Evolutionary conservation across 805 yeast species (phyloP).

Genomic region (Pichia cabralensis): DNA sequence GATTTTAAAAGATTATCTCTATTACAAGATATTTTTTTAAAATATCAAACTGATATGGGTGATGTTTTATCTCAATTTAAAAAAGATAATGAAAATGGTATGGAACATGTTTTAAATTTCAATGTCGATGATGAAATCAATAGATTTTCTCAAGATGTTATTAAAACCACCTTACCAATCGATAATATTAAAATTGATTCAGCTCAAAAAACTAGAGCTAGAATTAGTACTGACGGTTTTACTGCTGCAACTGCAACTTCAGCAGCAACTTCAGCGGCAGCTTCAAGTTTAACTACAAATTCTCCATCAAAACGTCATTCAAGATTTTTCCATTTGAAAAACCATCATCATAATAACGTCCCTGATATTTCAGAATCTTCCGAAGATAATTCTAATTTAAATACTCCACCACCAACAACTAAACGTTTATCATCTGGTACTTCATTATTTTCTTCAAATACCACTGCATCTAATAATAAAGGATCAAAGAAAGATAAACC

Average conservation of each 20-base stretch:
- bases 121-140: constrained; percentile 51
- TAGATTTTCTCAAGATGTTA: constrained; percentile 38
- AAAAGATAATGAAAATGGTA: constrained; percentile 48
- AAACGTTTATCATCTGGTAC: constrained; percentile 10
- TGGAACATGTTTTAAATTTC: constrained; percentile 56
- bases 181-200: constrained; percentile 14
- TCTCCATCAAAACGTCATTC: constrained; percentile 8
- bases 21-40: constrained; percentile 56
- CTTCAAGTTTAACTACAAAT: constrained; percentile 11
- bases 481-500: constrained; percentile 24
- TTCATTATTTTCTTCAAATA: constrained; percentile 9
- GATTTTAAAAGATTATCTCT: constrained; percentile 54
- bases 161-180: constrained; percentile 20
- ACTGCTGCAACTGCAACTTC: constrained; percentile 13
- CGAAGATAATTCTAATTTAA: not conserved
- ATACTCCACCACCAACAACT: too few relatives aligned
- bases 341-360: constrained; percentile 3
- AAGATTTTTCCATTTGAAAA: constrained; percentile 8
- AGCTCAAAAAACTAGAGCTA: constrained; percentile 9
- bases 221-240: constrained; percentile 12
- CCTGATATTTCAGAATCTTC: not conserved
- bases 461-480: constrained; percentile 5
- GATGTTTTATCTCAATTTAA: constrained; percentile 40
- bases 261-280: constrained; percentile 6
- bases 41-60: constrained; percentile 50